Conservation (phyloP, 208 protist species). For the Leishmania tropica region DNA sequence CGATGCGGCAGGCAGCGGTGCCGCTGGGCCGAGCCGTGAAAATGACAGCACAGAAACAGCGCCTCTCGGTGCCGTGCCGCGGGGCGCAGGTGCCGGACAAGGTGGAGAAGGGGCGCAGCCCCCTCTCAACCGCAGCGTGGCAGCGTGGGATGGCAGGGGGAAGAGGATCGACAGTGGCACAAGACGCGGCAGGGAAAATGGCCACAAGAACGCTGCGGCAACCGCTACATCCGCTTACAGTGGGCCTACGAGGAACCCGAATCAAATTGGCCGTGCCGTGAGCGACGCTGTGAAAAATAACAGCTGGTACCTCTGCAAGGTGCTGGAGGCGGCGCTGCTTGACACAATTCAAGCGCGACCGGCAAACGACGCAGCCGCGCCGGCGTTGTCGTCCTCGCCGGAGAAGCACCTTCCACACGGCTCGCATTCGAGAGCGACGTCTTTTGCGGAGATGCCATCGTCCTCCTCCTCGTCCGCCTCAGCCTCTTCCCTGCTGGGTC, state of each 20-base stretch:
- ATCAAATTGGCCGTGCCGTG: slow-evolving; percentile 80
- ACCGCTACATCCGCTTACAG: neutral
- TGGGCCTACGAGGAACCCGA: slow-evolving; percentile 54
- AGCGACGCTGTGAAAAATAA: slow-evolving; percentile 51
- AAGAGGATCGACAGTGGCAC: neutral
- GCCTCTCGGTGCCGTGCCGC: neutral
- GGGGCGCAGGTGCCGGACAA: neutral
- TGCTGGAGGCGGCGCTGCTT: slow-evolving; percentile 56
- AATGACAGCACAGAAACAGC: neutral
- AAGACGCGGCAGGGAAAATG: neutral
- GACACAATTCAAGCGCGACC: slow-evolving; percentile 36
- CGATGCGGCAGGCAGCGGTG: slow-evolving; percentile 4
- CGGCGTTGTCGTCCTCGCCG: neutral
- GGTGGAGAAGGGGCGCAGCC: neutral
- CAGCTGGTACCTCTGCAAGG: slow-evolving; percentile 74
- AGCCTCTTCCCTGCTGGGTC: neutral
- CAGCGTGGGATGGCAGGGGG: neutral
- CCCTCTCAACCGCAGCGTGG: neutral
- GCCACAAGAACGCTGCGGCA: neutral
- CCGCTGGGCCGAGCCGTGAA: neutral
- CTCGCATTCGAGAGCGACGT: neutral
- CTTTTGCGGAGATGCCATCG: neutral
- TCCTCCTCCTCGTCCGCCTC: slow-evolving; percentile 2
- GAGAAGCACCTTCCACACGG: neutral
- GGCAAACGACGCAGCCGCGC: neutral